phyloP scores from a whole-genome alignment of 768 basidiomycete genomes.

The Lactarius trivialis region DNA sequence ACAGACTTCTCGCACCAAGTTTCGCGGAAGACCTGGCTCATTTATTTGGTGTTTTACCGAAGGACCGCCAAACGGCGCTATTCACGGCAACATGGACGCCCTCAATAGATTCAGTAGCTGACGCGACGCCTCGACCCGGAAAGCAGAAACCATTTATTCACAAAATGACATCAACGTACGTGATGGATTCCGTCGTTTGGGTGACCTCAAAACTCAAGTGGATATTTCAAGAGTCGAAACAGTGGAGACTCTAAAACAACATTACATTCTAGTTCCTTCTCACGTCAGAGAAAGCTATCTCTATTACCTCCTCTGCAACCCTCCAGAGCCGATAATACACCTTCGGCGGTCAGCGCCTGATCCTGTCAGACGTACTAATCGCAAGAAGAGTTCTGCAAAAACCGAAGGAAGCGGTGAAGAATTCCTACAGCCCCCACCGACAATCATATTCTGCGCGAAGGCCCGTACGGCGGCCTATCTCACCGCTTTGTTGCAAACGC shows the following conservation, averaged over 20 bases:
- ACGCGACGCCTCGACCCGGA: conserved; percentile 66
- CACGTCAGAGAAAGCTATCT: conserved; percentile 92
- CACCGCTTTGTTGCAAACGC: conserved; percentile 65
- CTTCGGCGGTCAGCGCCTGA: conserved; percentile 46
- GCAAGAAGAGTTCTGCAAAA: conserved; percentile 28
- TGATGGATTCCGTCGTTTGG: conserved; percentile 10
- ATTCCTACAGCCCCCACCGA: conserved; percentile 79
- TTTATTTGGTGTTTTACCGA: conserved; percentile 71
- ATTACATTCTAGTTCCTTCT: conserved; percentile 88
- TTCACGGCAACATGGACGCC: conserved; percentile 94
- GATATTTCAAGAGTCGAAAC: conserved; percentile 65
- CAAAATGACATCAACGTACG: conserved; percentile 66
- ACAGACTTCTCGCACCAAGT: conserved; percentile 81
- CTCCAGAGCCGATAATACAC: conserved; percentile 68
- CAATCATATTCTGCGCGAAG: conserved; percentile 88
- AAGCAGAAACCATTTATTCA: conserved; percentile 87
- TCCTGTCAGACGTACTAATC: conserved; percentile 26
- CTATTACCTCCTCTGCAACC: conserved; percentile 82
- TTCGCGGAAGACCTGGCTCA: conserved; percentile 81
- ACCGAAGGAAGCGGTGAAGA: conserved; percentile 35
- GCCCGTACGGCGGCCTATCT: conserved; percentile 89
- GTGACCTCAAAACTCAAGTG: conserved; percentile 12
- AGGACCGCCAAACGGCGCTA: conserved; percentile 88
- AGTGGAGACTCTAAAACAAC: conserved; percentile 79
- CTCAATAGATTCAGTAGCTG: conserved; percentile 72